Base-by-base conservation (phyloP, 192 early-diverging fungal species). In the Coemansia reversa region DNA sequence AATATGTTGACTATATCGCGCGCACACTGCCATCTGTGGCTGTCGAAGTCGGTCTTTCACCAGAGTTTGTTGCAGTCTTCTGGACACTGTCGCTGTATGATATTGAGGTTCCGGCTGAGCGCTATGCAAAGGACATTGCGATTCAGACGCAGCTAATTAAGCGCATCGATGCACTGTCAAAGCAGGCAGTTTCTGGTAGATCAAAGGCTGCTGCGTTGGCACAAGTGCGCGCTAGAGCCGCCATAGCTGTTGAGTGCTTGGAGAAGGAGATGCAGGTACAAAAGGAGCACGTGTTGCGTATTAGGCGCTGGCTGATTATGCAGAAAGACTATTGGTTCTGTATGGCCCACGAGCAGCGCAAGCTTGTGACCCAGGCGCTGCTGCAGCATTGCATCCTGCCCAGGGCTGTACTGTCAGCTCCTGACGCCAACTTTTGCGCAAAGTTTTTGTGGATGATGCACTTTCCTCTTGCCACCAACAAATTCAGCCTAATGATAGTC, bases 311-410 rank as follows among this genome's bases (percentile, higher is more conserved):
- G 77, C 62, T 79, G 50, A 79, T 71, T 33, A 67, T 65, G 28
- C 77, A 79, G 22, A 79, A 79, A 65, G 77, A 79, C 68, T 79
- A 74, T 51, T 79, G 77, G 77, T 79, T 79, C 62, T 74, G 71
- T 51, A 74, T 79, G 77, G 71, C 71, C 19, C 63, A 55, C 18
- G 73, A 69, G 60, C 72, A 75, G 62, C 68, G 72, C 48, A 65
- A 66, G 69, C 27, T 30, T 48, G 51, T 65, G 11, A 55, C 66
- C 4, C 66, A 75, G 35, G 72, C 78, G 3, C 66, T 81, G 50
- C 54, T 81, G 24, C 69, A 81, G 65, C 69, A 72, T 60, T 81
- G 78, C 54, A 55, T 81, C 35, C 35, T 75, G 23, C 78, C 78
- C 11, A 54, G 78, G 4, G 70, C 69, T 25, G 66, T 81, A 55